Conservation (phyloP, 352 stramenopile genomes). For the Pythium utonaiense region DNA sequence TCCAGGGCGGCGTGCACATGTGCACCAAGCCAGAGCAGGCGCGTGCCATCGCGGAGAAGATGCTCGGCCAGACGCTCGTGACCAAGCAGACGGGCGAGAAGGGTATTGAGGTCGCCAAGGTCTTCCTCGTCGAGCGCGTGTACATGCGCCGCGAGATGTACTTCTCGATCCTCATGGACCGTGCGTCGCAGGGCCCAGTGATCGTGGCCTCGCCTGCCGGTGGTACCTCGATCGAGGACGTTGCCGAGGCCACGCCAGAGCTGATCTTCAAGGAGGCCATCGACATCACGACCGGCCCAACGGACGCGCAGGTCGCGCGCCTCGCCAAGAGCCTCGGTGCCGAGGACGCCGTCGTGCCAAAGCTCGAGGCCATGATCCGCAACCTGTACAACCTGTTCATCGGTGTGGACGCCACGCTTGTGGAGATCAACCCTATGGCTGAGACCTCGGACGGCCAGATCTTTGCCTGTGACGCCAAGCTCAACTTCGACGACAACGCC, state of each 20-base stretch:
- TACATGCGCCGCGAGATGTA: constrained; percentile 97
- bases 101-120: constrained; percentile 87
- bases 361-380: constrained; percentile 71
- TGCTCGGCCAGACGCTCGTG: constrained; percentile 94
- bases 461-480: constrained; percentile 96
- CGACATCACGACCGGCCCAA: constrained; percentile 92
- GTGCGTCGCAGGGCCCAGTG: constrained; percentile 91
- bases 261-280: constrained; percentile 93
- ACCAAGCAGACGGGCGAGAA: constrained; percentile 93
- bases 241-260: constrained; percentile 92
- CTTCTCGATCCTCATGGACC: constrained; percentile 98
- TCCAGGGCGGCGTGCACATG: constrained; percentile 98
- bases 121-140: constrained; percentile 91
- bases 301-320: constrained; percentile 67
- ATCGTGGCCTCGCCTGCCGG: constrained; percentile 94
- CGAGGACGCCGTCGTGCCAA: constrained; percentile 39
- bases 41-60: constrained; percentile 81
- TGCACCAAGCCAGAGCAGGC: constrained; percentile 86
- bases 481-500: constrained; percentile 99
- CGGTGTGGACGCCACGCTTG: constrained; percentile 94
- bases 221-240: constrained; percentile 97
- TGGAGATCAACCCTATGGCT: constrained; percentile 99
- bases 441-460: constrained; percentile 95
- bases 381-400: constrained; percentile 98
- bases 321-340: constrained; percentile 75